Conservation (phyloP, 495 filamentous ascomycete genomes). For the Amorphotheca resinae region DNA sequence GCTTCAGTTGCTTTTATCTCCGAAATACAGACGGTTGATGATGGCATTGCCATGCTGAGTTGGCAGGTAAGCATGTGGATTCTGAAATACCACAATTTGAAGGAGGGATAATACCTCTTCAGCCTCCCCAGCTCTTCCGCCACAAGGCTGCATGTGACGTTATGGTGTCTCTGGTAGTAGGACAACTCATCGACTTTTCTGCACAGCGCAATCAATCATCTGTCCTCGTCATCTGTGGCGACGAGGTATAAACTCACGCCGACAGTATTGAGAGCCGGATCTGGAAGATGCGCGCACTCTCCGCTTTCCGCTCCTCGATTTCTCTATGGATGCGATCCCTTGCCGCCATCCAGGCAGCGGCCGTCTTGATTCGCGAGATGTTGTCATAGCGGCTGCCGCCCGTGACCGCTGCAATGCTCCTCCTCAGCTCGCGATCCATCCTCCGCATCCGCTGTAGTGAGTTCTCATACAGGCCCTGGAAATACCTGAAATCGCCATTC, state of each 20-base stretch:
- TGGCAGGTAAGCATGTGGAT: too few species aligned
- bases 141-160: background rate
- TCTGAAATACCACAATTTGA: too few species aligned
- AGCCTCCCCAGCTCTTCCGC: background rate
- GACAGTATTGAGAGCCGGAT: constrained; percentile 4
- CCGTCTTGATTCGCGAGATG: constrained; percentile 3
- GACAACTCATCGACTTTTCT: constrained; percentile 7
- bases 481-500: constrained; percentile 4
- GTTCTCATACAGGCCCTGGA: background rate
- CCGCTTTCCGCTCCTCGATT: constrained; percentile 2
- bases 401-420: background rate
- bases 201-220: background rate
- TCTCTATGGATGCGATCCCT: background rate
- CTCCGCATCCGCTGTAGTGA: background rate
- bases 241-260: background rate
- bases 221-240: background rate
- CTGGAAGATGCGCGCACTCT: constrained; percentile 3
- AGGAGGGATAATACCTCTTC: background rate
- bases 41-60: too few species aligned
- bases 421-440: constrained; percentile 1
- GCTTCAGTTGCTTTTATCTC: too few species aligned
- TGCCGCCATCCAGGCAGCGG: constrained; percentile 1
- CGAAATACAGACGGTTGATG: too few species aligned
- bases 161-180: constrained; percentile 4
- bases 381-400: constrained; percentile 3